Conservation (phyloP, 2,329 filamentous ascomycete species). For the Ophiosphaerella herpotricha region DNA sequence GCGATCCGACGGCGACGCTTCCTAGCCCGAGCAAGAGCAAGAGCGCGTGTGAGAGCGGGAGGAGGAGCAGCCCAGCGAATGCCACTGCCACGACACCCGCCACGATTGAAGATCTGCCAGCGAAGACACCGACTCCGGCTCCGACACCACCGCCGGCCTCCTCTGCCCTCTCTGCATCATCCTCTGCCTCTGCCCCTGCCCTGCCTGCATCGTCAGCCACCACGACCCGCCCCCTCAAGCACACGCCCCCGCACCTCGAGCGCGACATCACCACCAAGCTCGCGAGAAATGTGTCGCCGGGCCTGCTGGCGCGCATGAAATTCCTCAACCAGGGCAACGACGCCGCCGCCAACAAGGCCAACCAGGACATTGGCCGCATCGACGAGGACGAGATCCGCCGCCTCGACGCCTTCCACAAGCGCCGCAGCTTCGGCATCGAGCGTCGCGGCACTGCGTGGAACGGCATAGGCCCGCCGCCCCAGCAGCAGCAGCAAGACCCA, state of each 20-base stretch:
- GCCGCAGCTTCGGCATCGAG: slow-evolving; percentile 60
- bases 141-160: slow-evolving; percentile 5
- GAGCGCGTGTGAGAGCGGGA: background rate
- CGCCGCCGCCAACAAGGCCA: slow-evolving; percentile 36
- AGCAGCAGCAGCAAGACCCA: slow-evolving; percentile 35
- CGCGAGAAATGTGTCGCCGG: slow-evolving; percentile 49
- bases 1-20: slow-evolving; percentile 21
- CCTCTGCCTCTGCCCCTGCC: slow-evolving; percentile 3
- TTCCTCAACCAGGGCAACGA: slow-evolving; percentile 48
- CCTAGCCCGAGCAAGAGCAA: slow-evolving; percentile 5
- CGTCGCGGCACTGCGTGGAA: slow-evolving; percentile 75
- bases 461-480: slow-evolving; percentile 46
- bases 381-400: slow-evolving; percentile 71
- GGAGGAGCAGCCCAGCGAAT: slow-evolving; percentile 26
- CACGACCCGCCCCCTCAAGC: slow-evolving; percentile 13
- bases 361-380: slow-evolving; percentile 64
- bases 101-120: slow-evolving; percentile 20
- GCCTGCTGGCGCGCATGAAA: slow-evolving; percentile 51
- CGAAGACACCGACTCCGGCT: slow-evolving; percentile 10
- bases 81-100: slow-evolving; percentile 12
- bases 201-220: slow-evolving; percentile 9
- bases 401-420: slow-evolving; percentile 69
- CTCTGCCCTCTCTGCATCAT: slow-evolving; percentile 6
- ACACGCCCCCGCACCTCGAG: slow-evolving; percentile 24
- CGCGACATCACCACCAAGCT: slow-evolving; percentile 37